phyloP scores from a whole-genome alignment of 2,329 filamentous ascomycete species.

The Tolypocladium tundrense region DNA sequence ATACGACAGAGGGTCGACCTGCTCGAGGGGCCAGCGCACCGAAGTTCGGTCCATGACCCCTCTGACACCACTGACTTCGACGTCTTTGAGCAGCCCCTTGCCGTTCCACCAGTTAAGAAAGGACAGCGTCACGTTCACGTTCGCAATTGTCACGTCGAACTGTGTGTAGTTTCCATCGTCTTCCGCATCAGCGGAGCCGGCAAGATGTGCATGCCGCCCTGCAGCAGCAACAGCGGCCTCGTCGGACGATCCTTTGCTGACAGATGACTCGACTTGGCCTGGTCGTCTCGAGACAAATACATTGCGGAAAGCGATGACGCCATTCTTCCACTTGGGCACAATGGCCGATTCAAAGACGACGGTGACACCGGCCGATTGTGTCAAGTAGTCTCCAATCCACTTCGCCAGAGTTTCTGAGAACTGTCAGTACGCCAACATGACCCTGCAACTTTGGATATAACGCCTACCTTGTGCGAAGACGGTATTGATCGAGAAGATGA shows the following conservation, averaged over 20 bases:
- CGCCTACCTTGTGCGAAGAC: constrained; percentile 79
- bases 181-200: constrained; percentile 23
- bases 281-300: constrained; percentile 91
- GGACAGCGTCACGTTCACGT: constrained; percentile 90
- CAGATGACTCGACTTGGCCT: constrained; percentile 68
- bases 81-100: constrained; percentile 80
- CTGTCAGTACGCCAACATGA: constrained; percentile 8
- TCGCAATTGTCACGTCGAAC: constrained; percentile 90
- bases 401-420: constrained; percentile 72
- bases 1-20: constrained; percentile 74
- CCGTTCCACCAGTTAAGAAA: constrained; percentile 99
- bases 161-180: constrained; percentile 98
- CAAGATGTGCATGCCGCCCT: constrained; percentile 39
- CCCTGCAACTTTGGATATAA: not conserved
- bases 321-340: constrained; percentile 89
- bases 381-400: constrained; percentile 93
- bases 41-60: constrained; percentile 86
- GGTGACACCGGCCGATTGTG: constrained; percentile 82
- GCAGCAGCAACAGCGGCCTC: constrained; percentile 81
- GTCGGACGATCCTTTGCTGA: constrained; percentile 85
- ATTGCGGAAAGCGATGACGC: constrained; percentile 92
- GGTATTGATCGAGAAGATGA: constrained; percentile 88
- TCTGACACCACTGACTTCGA: constrained; percentile 86
- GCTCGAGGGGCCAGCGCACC: constrained; percentile 55
- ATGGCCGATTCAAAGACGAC: constrained; percentile 97